Base-by-base conservation (phyloP, 2,329 filamentous ascomycete species). In the Verticillium albo-atrum region DNA sequence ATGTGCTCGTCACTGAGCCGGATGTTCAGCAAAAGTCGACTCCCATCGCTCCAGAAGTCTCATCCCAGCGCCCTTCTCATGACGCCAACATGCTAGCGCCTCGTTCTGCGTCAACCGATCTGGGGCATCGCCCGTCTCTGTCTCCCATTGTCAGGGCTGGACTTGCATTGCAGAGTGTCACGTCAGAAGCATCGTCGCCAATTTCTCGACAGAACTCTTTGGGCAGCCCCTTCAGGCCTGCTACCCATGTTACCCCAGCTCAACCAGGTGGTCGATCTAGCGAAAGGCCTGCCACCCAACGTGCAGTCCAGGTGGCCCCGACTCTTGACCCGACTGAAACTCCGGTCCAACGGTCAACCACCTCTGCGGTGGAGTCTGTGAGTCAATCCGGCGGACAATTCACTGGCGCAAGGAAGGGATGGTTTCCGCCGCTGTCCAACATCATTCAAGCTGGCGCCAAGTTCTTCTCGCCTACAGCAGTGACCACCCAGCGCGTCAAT, bases 131-230 rank as follows among this genome's bases (percentile, higher is more conserved):
- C 9, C 79, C 80, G 27, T 75, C 73, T 6, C 72, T 87, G 0
- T 85, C 83, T 5, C 82, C 84, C 2, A 85, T 85, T 35, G 79
- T 86, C n/a, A 77, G 83, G 53, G 83, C 78, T 27, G 83, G 83
- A 3, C 75, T 81, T 54, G 82, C 79, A 30, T 70, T 87, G 15
- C 83, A 86, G 65, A 83, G 77, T 60, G 80, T 86, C 37, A 83
- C 84, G 12, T 85, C 83, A 0, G 83, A 86, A 62, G 81, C 82
- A 7, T 82, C 83, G 0, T 85, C 84, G 0, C 83, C 84, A 1
- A 79, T 80, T 56, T 75, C 71, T 6, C 75, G 75, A n/a, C 80
- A 82, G 51, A 75, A 76, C 34, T 77, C 79, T 12, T 71, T 86
- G 2, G 77, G 82, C 15, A 86, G 84, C 58, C 84, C 84, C 0